A percentile compares a stretch with the other conserved stretches of the same genome.
Evolutionary conservation across 805 yeast species (phyloP).

Genomic region (Saccharomyces paradoxus): DNA sequence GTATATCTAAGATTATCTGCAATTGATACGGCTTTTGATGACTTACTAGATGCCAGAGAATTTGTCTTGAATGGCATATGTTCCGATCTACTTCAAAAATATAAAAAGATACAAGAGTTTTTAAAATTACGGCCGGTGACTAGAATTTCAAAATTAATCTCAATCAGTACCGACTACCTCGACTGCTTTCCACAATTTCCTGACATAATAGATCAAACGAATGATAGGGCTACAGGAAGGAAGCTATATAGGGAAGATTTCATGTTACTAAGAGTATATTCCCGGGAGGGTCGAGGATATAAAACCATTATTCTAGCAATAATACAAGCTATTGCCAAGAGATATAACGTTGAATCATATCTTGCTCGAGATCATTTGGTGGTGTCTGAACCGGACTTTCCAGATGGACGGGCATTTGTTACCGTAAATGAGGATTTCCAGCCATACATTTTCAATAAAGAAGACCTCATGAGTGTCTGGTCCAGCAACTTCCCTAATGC

Average conservation of each 20-base stretch:
- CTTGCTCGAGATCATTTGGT: not conserved
- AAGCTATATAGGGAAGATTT: constrained; percentile 12
- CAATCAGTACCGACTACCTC: not conserved
- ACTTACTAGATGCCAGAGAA: not conserved
- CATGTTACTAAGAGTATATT: constrained; percentile 20
- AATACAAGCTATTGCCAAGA: constrained; percentile 15
- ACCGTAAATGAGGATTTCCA: not conserved
- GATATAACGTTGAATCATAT: constrained; percentile 10
- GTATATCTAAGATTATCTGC: not conserved
- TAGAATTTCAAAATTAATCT: not conserved
- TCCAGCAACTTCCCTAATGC: not conserved
- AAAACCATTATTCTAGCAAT: constrained; percentile 17
- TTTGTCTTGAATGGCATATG: not conserved
- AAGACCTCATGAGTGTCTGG: not conserved
- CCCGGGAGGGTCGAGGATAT: constrained; percentile 19
- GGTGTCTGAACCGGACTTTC: not conserved
- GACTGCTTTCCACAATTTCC: not conserved
- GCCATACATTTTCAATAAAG: not conserved
- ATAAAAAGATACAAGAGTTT: not conserved
- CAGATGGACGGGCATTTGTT: not conserved
- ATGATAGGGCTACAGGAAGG: not conserved
- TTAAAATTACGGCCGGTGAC: not conserved
- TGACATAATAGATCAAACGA: not conserved
- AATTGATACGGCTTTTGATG: not conserved
- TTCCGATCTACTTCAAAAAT: not conserved